Evolutionary conservation across 2,329 filamentous ascomycete genomes (phyloP).

Genomic region (Daldinia sp.): DNA sequence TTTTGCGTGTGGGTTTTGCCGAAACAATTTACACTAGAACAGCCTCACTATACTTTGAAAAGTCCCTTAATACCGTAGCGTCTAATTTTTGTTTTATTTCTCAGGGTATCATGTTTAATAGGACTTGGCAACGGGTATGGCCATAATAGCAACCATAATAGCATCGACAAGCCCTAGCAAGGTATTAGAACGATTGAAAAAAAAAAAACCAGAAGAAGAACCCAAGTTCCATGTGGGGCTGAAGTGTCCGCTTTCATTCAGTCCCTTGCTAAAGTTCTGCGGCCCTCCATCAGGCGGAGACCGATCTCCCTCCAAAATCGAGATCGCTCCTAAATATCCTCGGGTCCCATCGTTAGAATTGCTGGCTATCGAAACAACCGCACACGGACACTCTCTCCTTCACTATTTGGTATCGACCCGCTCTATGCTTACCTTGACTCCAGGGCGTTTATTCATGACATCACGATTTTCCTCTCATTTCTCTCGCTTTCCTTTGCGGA

Average conservation of each 20-base stretch:
- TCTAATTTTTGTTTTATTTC: too few relatives aligned
- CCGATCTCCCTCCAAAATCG: slow-evolving; percentile 22
- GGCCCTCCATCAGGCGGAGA: not conserved
- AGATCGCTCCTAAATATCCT: slow-evolving; percentile 13
- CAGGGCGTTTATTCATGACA: slow-evolving; percentile 27
- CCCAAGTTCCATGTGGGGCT: not conserved
- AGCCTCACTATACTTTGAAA: not conserved
- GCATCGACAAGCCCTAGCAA: not conserved
- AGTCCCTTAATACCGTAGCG: not conserved
- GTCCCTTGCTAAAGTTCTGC: slow-evolving; percentile 12
- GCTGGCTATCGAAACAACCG: slow-evolving; percentile 20
- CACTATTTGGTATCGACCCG: slow-evolving; percentile 19
- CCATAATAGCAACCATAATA: slow-evolving; percentile 1
- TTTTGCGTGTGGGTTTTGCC: too few relatives aligned
- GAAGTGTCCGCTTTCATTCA: not conserved
- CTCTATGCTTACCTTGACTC: slow-evolving; percentile 29
- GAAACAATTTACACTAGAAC: not conserved
- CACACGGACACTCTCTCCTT: slow-evolving; percentile 8
- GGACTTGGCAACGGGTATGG: slow-evolving; percentile 11
- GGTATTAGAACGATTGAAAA: not conserved
- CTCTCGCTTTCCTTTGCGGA: slow-evolving; percentile 20
- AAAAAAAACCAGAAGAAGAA: not conserved
- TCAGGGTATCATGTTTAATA: slow-evolving; percentile 5
- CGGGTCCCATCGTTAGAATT: not conserved
- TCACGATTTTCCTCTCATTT: slow-evolving; percentile 34